Conservation (phyloP, 305 asterid genomes). For the Fraxinus paxiana region DNA sequence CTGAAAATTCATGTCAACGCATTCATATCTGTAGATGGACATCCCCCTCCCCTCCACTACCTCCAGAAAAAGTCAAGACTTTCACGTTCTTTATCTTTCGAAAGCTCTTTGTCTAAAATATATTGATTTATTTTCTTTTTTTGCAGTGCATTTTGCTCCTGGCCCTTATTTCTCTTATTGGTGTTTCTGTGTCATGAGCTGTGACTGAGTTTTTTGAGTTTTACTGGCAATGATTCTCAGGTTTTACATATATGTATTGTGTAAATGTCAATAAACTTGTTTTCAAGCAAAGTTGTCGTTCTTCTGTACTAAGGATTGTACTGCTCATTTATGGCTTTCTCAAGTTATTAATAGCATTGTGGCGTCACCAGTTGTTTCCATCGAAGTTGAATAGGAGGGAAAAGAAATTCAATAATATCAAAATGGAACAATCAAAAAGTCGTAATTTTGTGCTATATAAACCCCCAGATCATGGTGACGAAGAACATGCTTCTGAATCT, state of each 20-base stretch:
- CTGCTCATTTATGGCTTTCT: constrained; percentile 38
- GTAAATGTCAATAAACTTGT: constrained; percentile 29
- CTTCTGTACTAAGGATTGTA: constrained; percentile 30
- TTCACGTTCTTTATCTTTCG: background rate
- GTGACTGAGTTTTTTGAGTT: constrained; percentile 13
- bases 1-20: background rate
- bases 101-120: background rate
- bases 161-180: constrained; percentile 12
- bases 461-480: constrained; percentile 37
- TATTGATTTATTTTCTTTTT: constrained; percentile 17
- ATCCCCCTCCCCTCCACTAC: background rate
- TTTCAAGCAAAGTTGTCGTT: constrained; percentile 27
- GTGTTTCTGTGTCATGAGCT: constrained; percentile 15
- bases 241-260: constrained; percentile 29
- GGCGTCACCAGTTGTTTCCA: constrained; percentile 32
- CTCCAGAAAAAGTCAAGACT: background rate
- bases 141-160: constrained; percentile 23
- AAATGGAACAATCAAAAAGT: constrained; percentile 54
- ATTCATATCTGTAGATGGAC: background rate
- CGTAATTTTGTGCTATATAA: constrained; percentile 32
- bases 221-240: constrained; percentile 20
- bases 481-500: constrained; percentile 42
- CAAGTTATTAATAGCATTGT: constrained; percentile 28
- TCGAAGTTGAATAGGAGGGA: constrained; percentile 25
- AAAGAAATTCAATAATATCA: constrained; percentile 6